phyloP scores from a whole-genome alignment of 805 yeast genomes.

The Candida tammaniensis region DNA sequence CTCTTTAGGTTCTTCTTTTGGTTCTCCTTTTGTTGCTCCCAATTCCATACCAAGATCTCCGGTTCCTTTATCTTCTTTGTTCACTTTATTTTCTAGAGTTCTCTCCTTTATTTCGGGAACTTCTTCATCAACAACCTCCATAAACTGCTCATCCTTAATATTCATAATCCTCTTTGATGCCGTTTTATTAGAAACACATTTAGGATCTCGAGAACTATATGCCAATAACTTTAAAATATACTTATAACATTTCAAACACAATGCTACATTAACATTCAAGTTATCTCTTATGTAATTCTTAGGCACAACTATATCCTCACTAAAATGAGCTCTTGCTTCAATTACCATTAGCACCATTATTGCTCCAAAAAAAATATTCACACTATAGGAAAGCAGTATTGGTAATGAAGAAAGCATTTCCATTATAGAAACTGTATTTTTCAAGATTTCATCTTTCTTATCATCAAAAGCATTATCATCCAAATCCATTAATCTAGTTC shows the following conservation, averaged over 20 bases:
- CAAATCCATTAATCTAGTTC: conserved; percentile 15
- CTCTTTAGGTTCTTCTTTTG: too few species aligned
- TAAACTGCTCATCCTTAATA: conserved; percentile 11
- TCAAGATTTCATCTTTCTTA: conserved; percentile 17
- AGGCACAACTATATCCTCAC: conserved; percentile 18
- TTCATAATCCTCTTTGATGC: conserved; percentile 18
- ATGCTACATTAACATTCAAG: conserved; percentile 13
- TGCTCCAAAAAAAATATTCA: conserved; percentile 30
- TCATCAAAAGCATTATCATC: conserved; percentile 12
- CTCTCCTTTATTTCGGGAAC: not conserved
- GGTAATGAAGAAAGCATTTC: conserved; percentile 41
- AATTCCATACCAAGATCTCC: too few species aligned
- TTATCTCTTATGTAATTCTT: conserved; percentile 14
- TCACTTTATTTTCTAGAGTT: not conserved
- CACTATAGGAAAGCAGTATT: conserved; percentile 32
- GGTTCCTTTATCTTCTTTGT: too few species aligned
- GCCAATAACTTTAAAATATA: conserved; percentile 23
- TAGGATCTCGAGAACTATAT: conserved; percentile 21
- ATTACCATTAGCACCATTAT: conserved; percentile 19
- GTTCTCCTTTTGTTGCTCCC: too few species aligned
- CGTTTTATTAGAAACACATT: conserved; percentile 20
- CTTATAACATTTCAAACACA: conserved; percentile 24
- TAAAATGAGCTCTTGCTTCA: conserved; percentile 21
- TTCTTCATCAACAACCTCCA: conserved; percentile 2
- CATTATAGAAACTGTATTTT: conserved; percentile 31